phyloP scores from a whole-genome alignment of 78 protist genomes.

The Tieghemostelium lacteum region DNA sequence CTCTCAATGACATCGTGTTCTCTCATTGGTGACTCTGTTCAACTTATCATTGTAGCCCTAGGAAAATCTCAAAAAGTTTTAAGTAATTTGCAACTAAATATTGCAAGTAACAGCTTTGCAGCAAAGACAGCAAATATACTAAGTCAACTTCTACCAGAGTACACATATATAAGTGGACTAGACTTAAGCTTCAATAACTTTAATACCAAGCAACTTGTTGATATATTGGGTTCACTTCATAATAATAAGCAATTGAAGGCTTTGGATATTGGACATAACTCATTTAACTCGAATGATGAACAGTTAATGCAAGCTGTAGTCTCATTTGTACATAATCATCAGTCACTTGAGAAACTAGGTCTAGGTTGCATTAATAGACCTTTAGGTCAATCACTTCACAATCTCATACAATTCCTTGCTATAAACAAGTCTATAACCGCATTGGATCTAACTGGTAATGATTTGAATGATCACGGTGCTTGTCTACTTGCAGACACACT shows the following conservation, averaged over 20 bases:
- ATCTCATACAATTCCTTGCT: neutral
- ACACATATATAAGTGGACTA: constrained; percentile 5
- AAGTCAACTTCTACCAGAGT: constrained; percentile 1
- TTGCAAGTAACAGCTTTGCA: constrained; percentile 34
- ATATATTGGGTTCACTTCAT: neutral
- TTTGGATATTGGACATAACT: constrained; percentile 49
- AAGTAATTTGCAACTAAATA: neutral
- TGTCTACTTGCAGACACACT: constrained; percentile 51
- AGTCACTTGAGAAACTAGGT: constrained; percentile 8
- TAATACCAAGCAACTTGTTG: constrained; percentile 13
- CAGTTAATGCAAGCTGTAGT: neutral
- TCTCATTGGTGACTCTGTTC: constrained; percentile 33
- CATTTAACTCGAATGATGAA: neutral
- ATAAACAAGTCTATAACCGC: constrained; percentile 22
- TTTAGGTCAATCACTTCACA: constrained; percentile 4
- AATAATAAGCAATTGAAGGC: neutral
- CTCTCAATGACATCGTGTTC: constrained; percentile 30
- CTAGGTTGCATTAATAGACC: neutral
- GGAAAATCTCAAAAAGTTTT: neutral
- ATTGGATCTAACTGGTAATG: constrained; percentile 60
- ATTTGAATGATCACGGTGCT: constrained; percentile 68
- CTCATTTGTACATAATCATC: neutral
- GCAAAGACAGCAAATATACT: neutral
- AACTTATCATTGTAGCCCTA: constrained; percentile 7
- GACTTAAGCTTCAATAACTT: constrained; percentile 34